Evolutionary conservation across 495 filamentous ascomycete species (phyloP), one percentile per base, ranked within the genome.

Genomic region (Penicillium soppii): DNA sequence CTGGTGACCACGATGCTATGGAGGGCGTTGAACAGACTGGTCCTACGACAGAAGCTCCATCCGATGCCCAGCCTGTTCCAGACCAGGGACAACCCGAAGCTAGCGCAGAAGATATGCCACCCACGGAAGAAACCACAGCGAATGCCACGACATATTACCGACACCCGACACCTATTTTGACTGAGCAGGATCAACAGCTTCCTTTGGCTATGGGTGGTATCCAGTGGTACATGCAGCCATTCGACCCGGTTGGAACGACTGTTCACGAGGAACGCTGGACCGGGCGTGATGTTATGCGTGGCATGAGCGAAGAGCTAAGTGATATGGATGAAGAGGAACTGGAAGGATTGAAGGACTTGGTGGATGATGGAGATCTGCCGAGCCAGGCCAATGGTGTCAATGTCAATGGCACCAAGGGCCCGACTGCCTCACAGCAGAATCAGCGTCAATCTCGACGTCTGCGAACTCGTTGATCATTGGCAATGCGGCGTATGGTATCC

Each of bases 191-290:
- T 23, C 73, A 81, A 35, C 67, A 75, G 8, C 77, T 82, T 15
- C 72, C 78, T 4, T 69, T 94, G 26, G 76, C 80, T 4, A 72
- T 85, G 41, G 91, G 91, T 39, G 91, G 91, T 10, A 77, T 92
- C 6, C 85, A 88, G 9, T 96, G 92, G 91, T 97, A 95, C 70
- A 82, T 95, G 59, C 77, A 90, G 53, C 80, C 82, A 9, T 92
- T 94, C 59, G 83, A 92, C 30, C 88, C 87, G 0, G 63, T 80
- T 43, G 91, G 92, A 15, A 95, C 89, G 0, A 89, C 80, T 1
- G 72, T 89, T 17, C 71, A 86, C 57, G 87, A 91, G 43, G 88
- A 92, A 69, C 78, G 85, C 48, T 91, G 88, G 83, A 84, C 82
- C 4, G 90, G 87, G 10, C 77, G 85, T 16, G 88, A 90, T 42